Evolutionary conservation across 106 monocot genomes (phyloP).

Genomic region (Apostasia ramifera): DNA sequence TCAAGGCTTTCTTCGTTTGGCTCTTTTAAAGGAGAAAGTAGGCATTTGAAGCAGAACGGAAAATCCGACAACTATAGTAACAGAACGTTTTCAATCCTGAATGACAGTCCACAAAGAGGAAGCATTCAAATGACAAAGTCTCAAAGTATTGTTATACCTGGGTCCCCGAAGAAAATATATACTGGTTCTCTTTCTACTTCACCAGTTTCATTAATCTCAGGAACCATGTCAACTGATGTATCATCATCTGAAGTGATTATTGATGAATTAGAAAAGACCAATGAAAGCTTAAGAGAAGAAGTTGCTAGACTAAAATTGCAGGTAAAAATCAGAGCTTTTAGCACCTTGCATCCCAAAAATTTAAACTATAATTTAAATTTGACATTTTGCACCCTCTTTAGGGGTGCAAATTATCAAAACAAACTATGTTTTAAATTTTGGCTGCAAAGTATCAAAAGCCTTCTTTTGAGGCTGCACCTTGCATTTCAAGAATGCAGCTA

Average conservation of each 20-base stretch:
- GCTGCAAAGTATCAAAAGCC: too few relatives aligned
- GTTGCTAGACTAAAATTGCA: constrained; percentile 35
- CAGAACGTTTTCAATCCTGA: constrained; percentile 1
- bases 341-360: too few relatives aligned
- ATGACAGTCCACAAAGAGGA: constrained; percentile 5
- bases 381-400: too few relatives aligned
- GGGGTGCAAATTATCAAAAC: too few relatives aligned
- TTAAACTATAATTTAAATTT: too few relatives aligned
- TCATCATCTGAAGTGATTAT: constrained; percentile 11
- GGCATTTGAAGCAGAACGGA: constrained; percentile 11
- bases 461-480: too few relatives aligned
- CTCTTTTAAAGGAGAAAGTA: constrained; percentile 34
- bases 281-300: constrained; percentile 37
- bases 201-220: constrained; percentile 28
- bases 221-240: constrained; percentile 12
- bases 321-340: constrained; percentile 13
- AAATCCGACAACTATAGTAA: constrained; percentile 16
- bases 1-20: constrained; percentile 33
- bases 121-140: constrained; percentile 11
- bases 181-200: constrained; percentile 33
- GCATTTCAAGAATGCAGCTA: too few relatives aligned
- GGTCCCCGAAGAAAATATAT: constrained; percentile 35
- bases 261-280: constrained; percentile 30
- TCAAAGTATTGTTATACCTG: constrained; percentile 6
- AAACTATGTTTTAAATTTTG: too few relatives aligned